phyloP scores from a whole-genome alignment of 805 yeast genomes.

The Pichia scutulata region DNA sequence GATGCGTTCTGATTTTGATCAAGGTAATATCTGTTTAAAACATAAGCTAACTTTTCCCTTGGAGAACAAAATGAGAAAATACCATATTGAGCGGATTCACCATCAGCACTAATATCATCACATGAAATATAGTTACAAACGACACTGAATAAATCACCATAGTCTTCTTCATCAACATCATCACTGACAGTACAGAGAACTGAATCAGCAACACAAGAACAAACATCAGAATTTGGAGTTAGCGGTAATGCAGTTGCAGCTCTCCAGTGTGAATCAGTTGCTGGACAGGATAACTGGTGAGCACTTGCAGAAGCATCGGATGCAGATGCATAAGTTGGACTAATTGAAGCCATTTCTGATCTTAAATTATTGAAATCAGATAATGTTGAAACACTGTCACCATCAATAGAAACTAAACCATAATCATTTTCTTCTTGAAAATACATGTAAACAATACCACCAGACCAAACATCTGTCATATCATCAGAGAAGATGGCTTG shows the following conservation, averaged over 20 bases:
- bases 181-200: constrained; percentile 52
- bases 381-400: constrained; percentile 45
- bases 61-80: constrained; percentile 65
- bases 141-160: constrained; percentile 48
- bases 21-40: constrained; percentile 57
- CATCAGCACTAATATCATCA: constrained; percentile 53
- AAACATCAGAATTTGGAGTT: constrained; percentile 59
- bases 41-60: constrained; percentile 59
- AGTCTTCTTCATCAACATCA: constrained; percentile 45
- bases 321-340: constrained; percentile 40
- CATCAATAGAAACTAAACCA: constrained; percentile 60
- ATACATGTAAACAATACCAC: constrained; percentile 91
- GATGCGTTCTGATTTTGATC: constrained; percentile 34
- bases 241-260: constrained; percentile 69
- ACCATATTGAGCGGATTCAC: constrained; percentile 61
- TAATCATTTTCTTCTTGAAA: constrained; percentile 77
- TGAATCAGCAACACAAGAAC: constrained; percentile 52
- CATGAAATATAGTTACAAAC: constrained; percentile 58
- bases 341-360: constrained; percentile 43
- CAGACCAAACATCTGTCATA: constrained; percentile 90
- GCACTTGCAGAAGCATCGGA: constrained; percentile 31
- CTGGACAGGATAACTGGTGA: constrained; percentile 39
- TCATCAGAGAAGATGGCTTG: constrained; percentile 53
- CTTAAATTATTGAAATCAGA: constrained; percentile 52
- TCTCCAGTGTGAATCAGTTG: constrained; percentile 49